Base-by-base conservation (phyloP, 2,329 filamentous ascomycete species). In the Fusarium guadeloupense region DNA sequence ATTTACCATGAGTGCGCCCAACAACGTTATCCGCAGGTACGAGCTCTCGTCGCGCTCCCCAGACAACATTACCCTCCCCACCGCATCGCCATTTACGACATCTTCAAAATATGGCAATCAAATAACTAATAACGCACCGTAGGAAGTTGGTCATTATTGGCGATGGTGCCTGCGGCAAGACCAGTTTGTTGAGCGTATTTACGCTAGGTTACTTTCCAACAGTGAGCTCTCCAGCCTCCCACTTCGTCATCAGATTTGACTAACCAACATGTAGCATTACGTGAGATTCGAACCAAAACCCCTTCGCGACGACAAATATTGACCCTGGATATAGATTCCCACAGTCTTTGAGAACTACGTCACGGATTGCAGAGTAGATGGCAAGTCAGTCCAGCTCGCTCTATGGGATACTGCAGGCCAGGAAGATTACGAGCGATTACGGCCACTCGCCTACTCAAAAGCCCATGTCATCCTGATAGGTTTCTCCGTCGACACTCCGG, bases 261-360 rank as follows among this genome's bases (percentile, higher is more conserved):
- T 74, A 64, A 77, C 69, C 46, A 54, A 50, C 35, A 58, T 40
- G 39, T 68, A 88, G 85, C 83, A 87, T 75, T 88, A 86, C 73
- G 83, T 85, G 77, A 81, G 80, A 76, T 39, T 14, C 34, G 25
- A 49, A 31, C 51, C n/a, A n/a, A 33, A 38, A 51, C 8, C 38
- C 19, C 17, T 25, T 43, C 21, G 52, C 47, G 50, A 49, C 28
- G 51, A 42, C 57, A 49, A 43, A 47, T 64, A 61, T 59, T 72
- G 52, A 74, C 62, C n/a, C 33, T 14, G 21, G 23, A 58, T 53
- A 35, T 25, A 76, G 89, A 93, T 97, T 45, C 95, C 95, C 2
- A 99, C 95, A 40, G 95, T 99, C 31, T 99, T 99, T 77, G 95
- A 99, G 75, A 99, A 99, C 80, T 99, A 99, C 73, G 95, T 99